Evolutionary conservation across 2,329 filamentous ascomycete genomes (phyloP).

Genomic region (Colletotrichum liriopes): DNA sequence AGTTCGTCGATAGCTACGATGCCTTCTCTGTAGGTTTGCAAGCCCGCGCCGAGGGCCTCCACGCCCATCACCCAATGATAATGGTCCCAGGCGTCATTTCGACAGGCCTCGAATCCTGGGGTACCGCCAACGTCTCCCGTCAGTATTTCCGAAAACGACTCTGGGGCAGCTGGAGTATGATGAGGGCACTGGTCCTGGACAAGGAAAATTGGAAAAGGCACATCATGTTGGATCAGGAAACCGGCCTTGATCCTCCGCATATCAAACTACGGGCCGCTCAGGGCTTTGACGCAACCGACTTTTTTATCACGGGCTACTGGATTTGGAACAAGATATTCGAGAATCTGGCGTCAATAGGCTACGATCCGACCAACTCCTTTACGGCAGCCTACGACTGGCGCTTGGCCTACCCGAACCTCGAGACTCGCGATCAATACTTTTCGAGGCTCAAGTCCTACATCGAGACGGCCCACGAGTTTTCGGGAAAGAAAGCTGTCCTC

Average conservation of each 20-base stretch:
- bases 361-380: constrained; percentile 86
- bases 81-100: constrained; percentile 99
- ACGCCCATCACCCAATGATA: constrained; percentile 89
- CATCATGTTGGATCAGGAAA: constrained; percentile 95
- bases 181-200: constrained; percentile 92
- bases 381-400: constrained; percentile 91
- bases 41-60: constrained; percentile 84
- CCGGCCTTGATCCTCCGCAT: constrained; percentile 90
- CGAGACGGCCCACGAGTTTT: constrained; percentile 83
- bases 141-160: constrained; percentile 94
- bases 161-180: constrained; percentile 99
- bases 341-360: constrained; percentile 95
- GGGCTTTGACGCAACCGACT: constrained; percentile 97
- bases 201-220: constrained; percentile 96
- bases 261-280: constrained; percentile 94
- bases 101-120: constrained; percentile 96
- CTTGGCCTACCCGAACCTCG: constrained; percentile 89
- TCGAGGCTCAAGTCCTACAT: constrained; percentile 91
- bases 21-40: constrained; percentile 93
- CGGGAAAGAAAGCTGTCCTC: constrained; percentile 85
- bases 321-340: constrained; percentile 99
- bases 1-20: constrained; percentile 88
- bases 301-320: constrained; percentile 94
- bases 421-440: constrained; percentile 94
- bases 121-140: constrained; percentile 86